Percentiles rank a stretch among this genome's conserved stretches.
Evolutionary conservation across 768 basidiomycete species (phyloP).

Genomic region (Rhodocollybia butyracea): DNA sequence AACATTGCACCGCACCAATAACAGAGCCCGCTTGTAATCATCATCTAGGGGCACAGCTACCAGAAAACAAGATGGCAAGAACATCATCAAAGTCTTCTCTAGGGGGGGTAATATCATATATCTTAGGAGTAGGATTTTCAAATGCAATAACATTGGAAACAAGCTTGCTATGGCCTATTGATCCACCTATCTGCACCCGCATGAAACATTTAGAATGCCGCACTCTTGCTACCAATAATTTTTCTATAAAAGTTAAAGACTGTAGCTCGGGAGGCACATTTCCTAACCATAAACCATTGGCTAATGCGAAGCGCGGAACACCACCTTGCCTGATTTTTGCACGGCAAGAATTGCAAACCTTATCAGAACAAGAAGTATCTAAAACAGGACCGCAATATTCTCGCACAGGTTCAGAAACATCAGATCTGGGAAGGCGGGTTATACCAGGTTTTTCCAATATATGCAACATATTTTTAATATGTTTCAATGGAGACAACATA

Average conservation of each 20-base stretch:
- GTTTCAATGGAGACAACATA: background rate
- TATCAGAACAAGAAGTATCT: background rate
- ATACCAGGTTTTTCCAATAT: background rate
- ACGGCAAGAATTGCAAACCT: background rate
- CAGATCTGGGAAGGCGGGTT: background rate
- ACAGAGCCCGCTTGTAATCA: too few species aligned
- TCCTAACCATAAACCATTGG: constrained; percentile 25
- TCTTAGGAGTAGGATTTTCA: constrained; percentile 13
- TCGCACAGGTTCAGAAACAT: background rate
- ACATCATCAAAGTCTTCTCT: too few species aligned
- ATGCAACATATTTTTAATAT: constrained; percentile 2
- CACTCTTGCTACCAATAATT: constrained; percentile 15
- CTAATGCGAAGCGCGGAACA: constrained; percentile 14
- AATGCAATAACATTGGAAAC: constrained; percentile 4
- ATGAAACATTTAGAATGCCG: constrained; percentile 18
- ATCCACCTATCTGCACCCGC: constrained; percentile 9
- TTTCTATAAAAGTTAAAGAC: too few species aligned
- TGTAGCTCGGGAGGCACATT: constrained; percentile 17
- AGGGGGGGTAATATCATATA: constrained; percentile 13
- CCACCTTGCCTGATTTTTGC: background rate
- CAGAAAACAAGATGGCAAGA: too few species aligned
- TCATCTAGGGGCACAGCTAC: too few species aligned
- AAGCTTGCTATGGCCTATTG: constrained; percentile 13
- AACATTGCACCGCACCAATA: constrained; percentile 23
- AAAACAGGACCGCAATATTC: background rate